Conservation (phyloP, 352 stramenopile species). For the Phytophthora palmivora region DNA sequence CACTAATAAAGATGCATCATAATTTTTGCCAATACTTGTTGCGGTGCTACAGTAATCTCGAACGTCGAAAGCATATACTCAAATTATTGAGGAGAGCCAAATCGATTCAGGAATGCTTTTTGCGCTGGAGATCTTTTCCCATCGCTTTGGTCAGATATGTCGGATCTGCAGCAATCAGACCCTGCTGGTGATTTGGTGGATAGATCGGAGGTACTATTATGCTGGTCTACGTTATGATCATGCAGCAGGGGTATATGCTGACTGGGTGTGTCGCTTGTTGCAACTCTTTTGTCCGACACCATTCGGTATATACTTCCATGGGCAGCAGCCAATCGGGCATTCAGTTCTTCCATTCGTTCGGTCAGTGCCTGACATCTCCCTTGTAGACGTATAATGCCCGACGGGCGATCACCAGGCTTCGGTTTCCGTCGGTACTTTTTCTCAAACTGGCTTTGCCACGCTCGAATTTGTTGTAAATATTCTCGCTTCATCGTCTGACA, state of each 20-base stretch:
- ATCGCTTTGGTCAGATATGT: constrained; percentile 14
- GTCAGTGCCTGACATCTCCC: constrained; percentile 40
- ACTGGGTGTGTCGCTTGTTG: constrained; percentile 9
- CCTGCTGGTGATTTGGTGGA: not conserved
- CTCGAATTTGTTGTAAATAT: constrained; percentile 50
- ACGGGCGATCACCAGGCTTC: constrained; percentile 38
- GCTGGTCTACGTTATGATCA: not conserved
- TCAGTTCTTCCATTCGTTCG: constrained; percentile 51
- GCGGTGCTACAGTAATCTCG: no score
- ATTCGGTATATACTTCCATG: constrained; percentile 45
- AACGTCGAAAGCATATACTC: not conserved
- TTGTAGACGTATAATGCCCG: constrained; percentile 47
- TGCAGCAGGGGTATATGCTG: constrained; percentile 1
- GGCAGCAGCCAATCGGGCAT: constrained; percentile 29
- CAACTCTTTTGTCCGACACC: constrained; percentile 12
- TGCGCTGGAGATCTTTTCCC: constrained; percentile 60
- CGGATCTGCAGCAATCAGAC: constrained; percentile 7
- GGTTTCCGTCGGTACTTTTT: constrained; percentile 60
- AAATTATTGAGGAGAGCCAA: constrained; percentile 23
- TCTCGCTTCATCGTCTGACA: constrained; percentile 46
- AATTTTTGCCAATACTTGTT: not conserved
- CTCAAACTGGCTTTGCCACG: constrained; percentile 65
- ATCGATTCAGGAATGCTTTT: constrained; percentile 65
- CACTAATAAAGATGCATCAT: no score
- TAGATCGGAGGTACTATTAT: constrained; percentile 4